phyloP scores from a whole-genome alignment of 2,329 filamentous ascomycete species.

The Lasiodiplodia sp. region DNA sequence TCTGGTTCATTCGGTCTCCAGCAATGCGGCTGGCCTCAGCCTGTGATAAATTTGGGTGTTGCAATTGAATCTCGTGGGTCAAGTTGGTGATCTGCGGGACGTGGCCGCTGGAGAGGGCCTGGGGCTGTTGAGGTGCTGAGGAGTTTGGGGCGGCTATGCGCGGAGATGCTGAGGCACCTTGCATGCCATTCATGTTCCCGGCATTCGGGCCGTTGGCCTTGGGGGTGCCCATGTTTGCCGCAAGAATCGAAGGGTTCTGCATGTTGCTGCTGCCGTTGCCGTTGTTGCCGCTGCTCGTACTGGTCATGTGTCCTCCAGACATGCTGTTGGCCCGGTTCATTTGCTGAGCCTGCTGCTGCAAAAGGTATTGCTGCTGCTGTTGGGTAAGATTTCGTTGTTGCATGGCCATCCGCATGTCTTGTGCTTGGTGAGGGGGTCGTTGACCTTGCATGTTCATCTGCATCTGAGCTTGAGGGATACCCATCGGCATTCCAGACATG shows the following conservation, averaged over 20 bases:
- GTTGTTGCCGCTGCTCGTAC: not conserved
- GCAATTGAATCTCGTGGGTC: slow-evolving; percentile 25
- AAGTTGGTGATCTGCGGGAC: slow-evolving; percentile 29
- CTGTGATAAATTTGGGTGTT: slow-evolving; percentile 21
- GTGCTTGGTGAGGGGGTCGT: slow-evolving; percentile 55
- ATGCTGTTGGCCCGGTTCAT: slow-evolving; percentile 27
- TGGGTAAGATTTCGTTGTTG: slow-evolving; percentile 39
- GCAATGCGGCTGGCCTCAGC: slow-evolving; percentile 24
- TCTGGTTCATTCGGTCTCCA: slow-evolving; percentile 25
- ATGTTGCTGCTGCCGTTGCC: slow-evolving; percentile 10
- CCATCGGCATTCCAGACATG: slow-evolving; percentile 62
- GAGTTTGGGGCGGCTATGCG: slow-evolving; percentile 14
- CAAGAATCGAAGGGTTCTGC: slow-evolving; percentile 20
- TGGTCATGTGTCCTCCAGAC: slow-evolving; percentile 10
- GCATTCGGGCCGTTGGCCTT: slow-evolving; percentile 23
- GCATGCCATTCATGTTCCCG: slow-evolving; percentile 25
- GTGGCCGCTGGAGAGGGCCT: slow-evolving; percentile 30
- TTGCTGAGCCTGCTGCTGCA: slow-evolving; percentile 33
- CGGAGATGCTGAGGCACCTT: slow-evolving; percentile 24
- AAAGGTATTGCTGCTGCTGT: slow-evolving; percentile 33
- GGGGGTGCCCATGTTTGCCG: slow-evolving; percentile 12
- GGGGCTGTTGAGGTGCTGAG: slow-evolving; percentile 19
- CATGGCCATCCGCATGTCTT: slow-evolving; percentile 50
- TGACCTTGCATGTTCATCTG: slow-evolving; percentile 65
- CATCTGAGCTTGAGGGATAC: slow-evolving; percentile 73